Conservation (phyloP, 2,329 filamentous ascomycete species). For the Karstenula rhodostoma region DNA sequence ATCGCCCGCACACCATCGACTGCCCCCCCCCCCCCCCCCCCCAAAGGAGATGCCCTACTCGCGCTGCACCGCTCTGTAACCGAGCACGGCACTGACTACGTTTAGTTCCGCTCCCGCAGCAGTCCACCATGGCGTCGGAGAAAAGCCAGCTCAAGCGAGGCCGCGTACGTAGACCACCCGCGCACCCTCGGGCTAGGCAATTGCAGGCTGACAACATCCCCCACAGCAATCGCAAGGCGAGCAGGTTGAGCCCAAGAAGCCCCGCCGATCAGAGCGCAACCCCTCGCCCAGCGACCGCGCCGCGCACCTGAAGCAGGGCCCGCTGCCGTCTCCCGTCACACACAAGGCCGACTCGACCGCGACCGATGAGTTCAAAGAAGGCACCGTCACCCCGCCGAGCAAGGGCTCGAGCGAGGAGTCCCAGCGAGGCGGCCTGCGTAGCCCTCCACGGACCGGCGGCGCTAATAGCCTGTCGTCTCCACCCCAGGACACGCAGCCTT, state of each 20-base stretch:
- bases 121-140: constrained; percentile 66
- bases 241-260: constrained; percentile 78
- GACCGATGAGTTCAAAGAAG: constrained; percentile 70
- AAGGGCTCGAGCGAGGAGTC: constrained; percentile 49
- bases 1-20: not conserved
- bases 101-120: not conserved
- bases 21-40: constrained; percentile 23
- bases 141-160: constrained; percentile 87
- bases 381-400: constrained; percentile 72
- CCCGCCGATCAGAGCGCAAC: constrained; percentile 78
- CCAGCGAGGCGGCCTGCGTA: constrained; percentile 19
- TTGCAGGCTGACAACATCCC: constrained; percentile 29
- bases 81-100: constrained; percentile 30
- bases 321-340: constrained; percentile 84
- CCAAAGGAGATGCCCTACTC: constrained; percentile 31
- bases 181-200: constrained; percentile 8
- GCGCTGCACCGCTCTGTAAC: constrained; percentile 26
- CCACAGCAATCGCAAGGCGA: constrained; percentile 72
- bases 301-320: constrained; percentile 61
- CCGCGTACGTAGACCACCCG: constrained; percentile 65
- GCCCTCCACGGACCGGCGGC: constrained; percentile 28
- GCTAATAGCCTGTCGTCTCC: constrained; percentile 64
- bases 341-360: constrained; percentile 68
- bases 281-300: constrained; percentile 60
- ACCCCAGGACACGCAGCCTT: constrained; percentile 77